Evolutionary conservation across 2,329 filamentous ascomycete species (phyloP).

Genomic region (Pseudogymnoascus sp.): DNA sequence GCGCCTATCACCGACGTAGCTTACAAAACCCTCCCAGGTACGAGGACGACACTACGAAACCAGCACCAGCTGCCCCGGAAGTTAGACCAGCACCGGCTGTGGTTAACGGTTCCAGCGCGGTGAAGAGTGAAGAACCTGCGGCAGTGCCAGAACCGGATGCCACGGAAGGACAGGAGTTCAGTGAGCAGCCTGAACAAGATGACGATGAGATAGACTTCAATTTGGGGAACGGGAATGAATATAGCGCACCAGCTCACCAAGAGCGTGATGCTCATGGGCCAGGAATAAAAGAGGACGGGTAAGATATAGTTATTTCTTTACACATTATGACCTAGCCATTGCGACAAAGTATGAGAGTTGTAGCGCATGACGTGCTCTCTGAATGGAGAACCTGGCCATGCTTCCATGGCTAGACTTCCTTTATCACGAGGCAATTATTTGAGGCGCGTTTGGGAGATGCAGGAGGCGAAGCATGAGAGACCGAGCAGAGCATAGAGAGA

Average conservation of each 20-base stretch:
- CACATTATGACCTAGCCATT: slow-evolving; percentile 10
- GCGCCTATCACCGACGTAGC: neutral
- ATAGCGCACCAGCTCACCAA: slow-evolving; percentile 24
- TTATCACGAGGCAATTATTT: neutral
- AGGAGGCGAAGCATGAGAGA: neutral
- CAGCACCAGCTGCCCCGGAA: slow-evolving; percentile 26
- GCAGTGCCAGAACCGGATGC: slow-evolving; percentile 12
- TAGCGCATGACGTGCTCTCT: neutral
- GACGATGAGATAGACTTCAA: slow-evolving; percentile 55
- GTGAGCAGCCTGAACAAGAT: slow-evolving; percentile 43
- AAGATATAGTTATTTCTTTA: slow-evolving; percentile 43
- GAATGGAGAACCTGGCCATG: neutral
- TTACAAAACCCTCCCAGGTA: slow-evolving; percentile 42
- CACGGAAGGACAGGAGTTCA: slow-evolving; percentile 33
- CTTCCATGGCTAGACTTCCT: neutral
- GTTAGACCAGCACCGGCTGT: slow-evolving; percentile 25
- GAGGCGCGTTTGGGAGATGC: neutral
- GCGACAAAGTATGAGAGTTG: neutral
- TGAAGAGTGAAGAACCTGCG: slow-evolving; percentile 15
- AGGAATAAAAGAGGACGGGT: slow-evolving; percentile 87
- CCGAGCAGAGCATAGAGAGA: neutral
- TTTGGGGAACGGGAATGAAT: slow-evolving; percentile 35
- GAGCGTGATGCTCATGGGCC: slow-evolving; percentile 42
- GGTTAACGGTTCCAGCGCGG: slow-evolving; percentile 24
- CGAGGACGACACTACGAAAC: slow-evolving; percentile 47